Base-by-base conservation (phyloP, 2,329 filamentous ascomycete species). In the Emericellopsis atlantica region DNA sequence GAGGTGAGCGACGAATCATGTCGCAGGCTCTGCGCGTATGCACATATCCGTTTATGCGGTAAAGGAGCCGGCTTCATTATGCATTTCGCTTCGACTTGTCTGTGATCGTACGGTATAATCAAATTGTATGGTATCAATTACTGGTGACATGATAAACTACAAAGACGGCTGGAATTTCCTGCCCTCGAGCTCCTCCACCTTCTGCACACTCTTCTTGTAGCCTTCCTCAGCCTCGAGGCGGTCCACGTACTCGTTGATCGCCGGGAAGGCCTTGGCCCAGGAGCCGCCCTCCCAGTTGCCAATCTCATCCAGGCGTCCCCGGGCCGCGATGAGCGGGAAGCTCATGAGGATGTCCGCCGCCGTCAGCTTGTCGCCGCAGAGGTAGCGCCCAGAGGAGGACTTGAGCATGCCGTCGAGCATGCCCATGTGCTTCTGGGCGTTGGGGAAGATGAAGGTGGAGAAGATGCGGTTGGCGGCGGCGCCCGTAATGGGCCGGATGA, bases 331-430 rank as follows among this genome's bases (percentile, higher is more conserved):
- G 42, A 76, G 55, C 12, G 64, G 65, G 55, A 70, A 76, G 54
- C 69, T 72, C 49, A 75, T 55, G 40, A 75, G 54, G 43, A 76
- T 67, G 45, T 74, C 72, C 6, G 69, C 72, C 1, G 70, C 65
- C 2, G 69, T 70, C 40, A 76, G 59, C 34, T 57, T 49, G 16
- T 58, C 50, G 21, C 71, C 69, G 48, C 71, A 74, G 22, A 76
- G 56, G 51, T 70, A 76, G 36, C 51, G 48, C 11, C 58, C 58
- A 18, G 41, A 32, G 1, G 69, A 67, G 6, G 65, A 67, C 22
- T 58, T 53, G 14, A 76, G 62, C 45, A 68, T 65, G 26, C 60
- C 53, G 48, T 76, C 69, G 33, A 77, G 49, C 49, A 76, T 61
- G n/a, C 45, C 49, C 21, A 76, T 58, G 48, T 74, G 65, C 44